Evolutionary conservation across 106 monocot genomes (phyloP).

Genomic region (Dendrobium chrysotoxum): DNA sequence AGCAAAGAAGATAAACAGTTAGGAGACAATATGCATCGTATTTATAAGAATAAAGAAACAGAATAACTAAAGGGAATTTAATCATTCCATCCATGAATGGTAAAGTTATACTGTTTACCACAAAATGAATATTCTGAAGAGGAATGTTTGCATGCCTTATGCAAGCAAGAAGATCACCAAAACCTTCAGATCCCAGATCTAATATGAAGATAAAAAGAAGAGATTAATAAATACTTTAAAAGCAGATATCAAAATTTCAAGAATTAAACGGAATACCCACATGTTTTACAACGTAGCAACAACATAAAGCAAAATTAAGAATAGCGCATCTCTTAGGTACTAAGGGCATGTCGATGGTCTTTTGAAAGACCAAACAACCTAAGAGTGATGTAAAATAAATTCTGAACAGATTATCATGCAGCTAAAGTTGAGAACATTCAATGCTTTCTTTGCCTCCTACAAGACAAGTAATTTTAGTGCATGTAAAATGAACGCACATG

Average conservation of each 20-base stretch:
- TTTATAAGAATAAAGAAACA: slow-evolving; percentile 3
- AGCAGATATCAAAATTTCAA: not conserved
- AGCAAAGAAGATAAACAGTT: slow-evolving; percentile 13
- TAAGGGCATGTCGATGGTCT: not conserved
- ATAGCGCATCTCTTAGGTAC: not conserved
- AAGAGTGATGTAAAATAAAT: not conserved
- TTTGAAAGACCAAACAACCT: not conserved
- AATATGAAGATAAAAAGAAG: slow-evolving; percentile 10
- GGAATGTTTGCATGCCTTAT: slow-evolving; percentile 73
- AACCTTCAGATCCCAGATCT: slow-evolving; percentile 78
- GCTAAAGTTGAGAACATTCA: not conserved
- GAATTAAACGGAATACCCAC: not conserved
- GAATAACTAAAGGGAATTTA: not conserved
- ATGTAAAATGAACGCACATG: not conserved
- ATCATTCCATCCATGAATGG: not conserved
- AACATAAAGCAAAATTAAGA: not conserved
- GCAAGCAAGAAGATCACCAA: slow-evolving; percentile 98
- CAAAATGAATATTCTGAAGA: slow-evolving; percentile 97
- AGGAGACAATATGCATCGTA: not conserved
- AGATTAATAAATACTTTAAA: not conserved
- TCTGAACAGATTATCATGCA: not conserved
- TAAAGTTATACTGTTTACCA: slow-evolving; percentile 41
- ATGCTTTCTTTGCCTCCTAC: not conserved
- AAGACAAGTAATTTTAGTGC: not conserved
- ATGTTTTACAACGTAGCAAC: not conserved